Evolutionary conservation across 768 basidiomycete species (phyloP).

Genomic region (Rhizopogon salebrosus): DNA sequence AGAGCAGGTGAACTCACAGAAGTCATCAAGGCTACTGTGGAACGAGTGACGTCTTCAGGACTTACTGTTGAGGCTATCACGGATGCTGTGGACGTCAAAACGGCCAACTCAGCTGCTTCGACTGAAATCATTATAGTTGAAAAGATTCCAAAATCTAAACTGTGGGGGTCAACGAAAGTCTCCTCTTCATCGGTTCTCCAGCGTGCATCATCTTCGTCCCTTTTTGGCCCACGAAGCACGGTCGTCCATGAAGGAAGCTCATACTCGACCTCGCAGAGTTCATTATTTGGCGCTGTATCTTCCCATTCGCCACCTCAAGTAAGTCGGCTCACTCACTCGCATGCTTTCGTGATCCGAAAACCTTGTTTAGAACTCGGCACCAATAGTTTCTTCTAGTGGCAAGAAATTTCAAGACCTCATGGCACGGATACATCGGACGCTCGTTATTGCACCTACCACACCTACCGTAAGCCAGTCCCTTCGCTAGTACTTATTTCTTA

Average conservation of each 20-base stretch:
- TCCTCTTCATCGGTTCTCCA: background rate
- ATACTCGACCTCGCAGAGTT: slow-evolving; percentile 32
- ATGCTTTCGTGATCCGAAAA: background rate
- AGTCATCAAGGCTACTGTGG: slow-evolving; percentile 49
- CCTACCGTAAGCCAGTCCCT: slow-evolving; percentile 31
- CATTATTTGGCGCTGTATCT: slow-evolving; percentile 37
- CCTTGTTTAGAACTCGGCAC: background rate
- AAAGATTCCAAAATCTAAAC: background rate
- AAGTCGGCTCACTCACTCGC: background rate
- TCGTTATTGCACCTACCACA: slow-evolving; percentile 53
- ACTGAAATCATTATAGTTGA: background rate
- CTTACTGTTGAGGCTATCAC: background rate
- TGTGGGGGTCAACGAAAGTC: background rate
- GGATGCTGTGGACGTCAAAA: background rate
- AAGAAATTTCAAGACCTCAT: slow-evolving; percentile 49
- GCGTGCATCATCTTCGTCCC: slow-evolving; percentile 21
- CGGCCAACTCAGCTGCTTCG: background rate
- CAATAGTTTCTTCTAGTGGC: background rate
- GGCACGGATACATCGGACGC: slow-evolving; percentile 59
- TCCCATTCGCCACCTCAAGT: background rate
- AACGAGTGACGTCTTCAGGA: slow-evolving; percentile 7
- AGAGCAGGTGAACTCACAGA: slow-evolving; percentile 61
- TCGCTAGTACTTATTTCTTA: background rate
- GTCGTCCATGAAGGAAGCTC: background rate
- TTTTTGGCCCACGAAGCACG: slow-evolving; percentile 12